These are phyloP conservation scores for Sporobolomyces pararoseus DNA, from an alignment of 768 basidiomycete species.

Conservation along the genomic window DNA sequence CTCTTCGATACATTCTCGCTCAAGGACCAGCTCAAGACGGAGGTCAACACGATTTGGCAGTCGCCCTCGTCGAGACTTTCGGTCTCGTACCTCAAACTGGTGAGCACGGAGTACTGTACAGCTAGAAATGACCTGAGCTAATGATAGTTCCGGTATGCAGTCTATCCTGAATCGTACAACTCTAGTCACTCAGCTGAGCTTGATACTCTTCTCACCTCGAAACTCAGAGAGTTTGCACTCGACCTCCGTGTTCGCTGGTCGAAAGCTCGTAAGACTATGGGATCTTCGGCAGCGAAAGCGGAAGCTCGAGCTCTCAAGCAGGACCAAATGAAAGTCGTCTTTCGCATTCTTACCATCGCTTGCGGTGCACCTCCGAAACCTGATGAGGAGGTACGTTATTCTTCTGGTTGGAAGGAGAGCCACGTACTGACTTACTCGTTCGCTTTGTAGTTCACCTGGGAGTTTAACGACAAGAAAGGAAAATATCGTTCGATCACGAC, in stretches of 20 bases:
- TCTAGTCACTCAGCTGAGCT: constrained; percentile 69
- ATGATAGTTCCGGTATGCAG: background rate
- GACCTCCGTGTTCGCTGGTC: constrained; percentile 62
- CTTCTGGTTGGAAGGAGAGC: background rate
- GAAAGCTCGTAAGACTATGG: constrained; percentile 46
- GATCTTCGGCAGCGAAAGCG: constrained; percentile 8
- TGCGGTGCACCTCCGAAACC: constrained; percentile 80
- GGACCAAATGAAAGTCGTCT: constrained; percentile 74
- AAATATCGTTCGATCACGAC: constrained; percentile 57
- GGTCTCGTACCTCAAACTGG: constrained; percentile 28
- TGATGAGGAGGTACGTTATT: constrained; percentile 50
- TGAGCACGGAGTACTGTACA: background rate
- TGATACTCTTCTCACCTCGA: constrained; percentile 76
- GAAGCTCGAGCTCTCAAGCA: constrained; percentile 74
- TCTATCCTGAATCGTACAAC: constrained; percentile 62
- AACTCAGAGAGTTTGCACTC: constrained; percentile 85
- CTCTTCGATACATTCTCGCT: constrained; percentile 54
- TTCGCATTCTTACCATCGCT: constrained; percentile 74
- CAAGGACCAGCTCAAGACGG: constrained; percentile 78
- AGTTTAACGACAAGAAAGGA: constrained; percentile 78
- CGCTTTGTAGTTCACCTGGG: constrained; percentile 70
- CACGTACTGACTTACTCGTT: background rate
- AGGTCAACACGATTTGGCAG: constrained; percentile 21
- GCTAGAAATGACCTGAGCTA: too few relatives aligned
- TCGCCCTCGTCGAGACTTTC: constrained; percentile 58